phyloP scores from a whole-genome alignment of 192 early-diverging fungal species.

The Pilaira anomala region DNA sequence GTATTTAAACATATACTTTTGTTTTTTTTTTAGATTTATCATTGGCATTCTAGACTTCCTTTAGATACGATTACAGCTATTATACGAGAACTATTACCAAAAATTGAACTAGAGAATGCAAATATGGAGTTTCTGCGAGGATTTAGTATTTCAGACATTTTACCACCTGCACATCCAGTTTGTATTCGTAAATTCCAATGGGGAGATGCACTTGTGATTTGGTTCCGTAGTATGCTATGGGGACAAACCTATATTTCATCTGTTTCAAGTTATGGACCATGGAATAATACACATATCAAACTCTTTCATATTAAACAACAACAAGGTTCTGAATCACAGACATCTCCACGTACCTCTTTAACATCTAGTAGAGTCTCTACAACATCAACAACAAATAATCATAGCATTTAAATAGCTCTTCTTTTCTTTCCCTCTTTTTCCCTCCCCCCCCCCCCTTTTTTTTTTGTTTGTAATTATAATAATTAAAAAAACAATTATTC shows the following conservation, averaged over 20 bases:
- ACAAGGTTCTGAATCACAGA: neutral
- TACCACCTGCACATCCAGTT: slow-evolving; percentile 50
- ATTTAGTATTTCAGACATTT: slow-evolving; percentile 40
- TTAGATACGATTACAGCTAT: neutral
- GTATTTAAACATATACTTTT: neutral
- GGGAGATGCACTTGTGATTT: slow-evolving; percentile 53
- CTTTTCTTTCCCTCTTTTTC: neutral
- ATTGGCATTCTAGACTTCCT: slow-evolving; percentile 10
- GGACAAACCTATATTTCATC: slow-evolving; percentile 62
- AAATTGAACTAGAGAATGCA: slow-evolving; percentile 27
- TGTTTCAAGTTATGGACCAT: slow-evolving; percentile 51
- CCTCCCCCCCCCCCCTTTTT: neutral
- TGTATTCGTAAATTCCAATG: slow-evolving; percentile 55
- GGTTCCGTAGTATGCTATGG: slow-evolving; percentile 67
- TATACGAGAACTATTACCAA: neutral
- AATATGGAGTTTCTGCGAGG: slow-evolving; percentile 54
- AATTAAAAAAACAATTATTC: neutral
- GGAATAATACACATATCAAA: slow-evolving; percentile 60
- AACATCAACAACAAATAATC: too few species aligned
- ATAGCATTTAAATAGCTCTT: too few species aligned
- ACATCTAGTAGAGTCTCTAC: too few species aligned
- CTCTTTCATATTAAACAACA: slow-evolving; percentile 49
- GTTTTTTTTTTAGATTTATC: neutral
- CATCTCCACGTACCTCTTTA: neutral
- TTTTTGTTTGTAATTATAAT: neutral